Evolutionary conservation across 225 moss, liverwort and hornwort genomes (phyloP), one percentile per base, ranked within the genome.

Genomic region (Sphagnum contortum): DNA sequence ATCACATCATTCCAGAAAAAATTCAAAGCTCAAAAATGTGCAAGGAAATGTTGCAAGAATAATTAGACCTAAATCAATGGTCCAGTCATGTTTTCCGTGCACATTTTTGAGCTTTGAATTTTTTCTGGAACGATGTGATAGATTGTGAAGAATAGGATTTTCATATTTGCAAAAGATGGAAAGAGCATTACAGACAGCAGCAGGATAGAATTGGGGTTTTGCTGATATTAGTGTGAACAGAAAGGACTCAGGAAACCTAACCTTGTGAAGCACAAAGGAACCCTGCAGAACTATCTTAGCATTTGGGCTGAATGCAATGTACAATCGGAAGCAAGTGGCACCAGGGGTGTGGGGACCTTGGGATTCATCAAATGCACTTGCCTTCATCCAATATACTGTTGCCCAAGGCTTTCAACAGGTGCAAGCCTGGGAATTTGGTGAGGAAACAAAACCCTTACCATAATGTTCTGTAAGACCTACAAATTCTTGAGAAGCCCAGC

Each of bases 351-450:
- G 77, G 57, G 75, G 65, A 55, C 77, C 74, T 67, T 96, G 95
- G 95, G 65, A 92, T 81, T 69, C 90, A 50, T 84, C 78, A 61
- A 96, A 96, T 76, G 81, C 95, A 68, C 86, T 68, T n/a, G 77
- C 74, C 63, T 75, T 96, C 60, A 92, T 96, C 72, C 71, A 76
- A 45, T 92, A 84, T 68, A 83, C 89, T 50, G 73, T 81, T 67
- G 70, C 72, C 58, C 80, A 76, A 78, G 87, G 78, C 61, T 88
- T 90, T 68, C 88, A 82, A 66, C 29, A 29, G 29, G 86, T 96
- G 70, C 84, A 75, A 60, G 88, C 92, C 62, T 96, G 95, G 95
- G 81, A 96, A 79, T 66, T 96, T 65, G 95, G 95, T 96, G 70
- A 61, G 69, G 12, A 9, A 6, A 7, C 44, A 45, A 53, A 7